phyloP scores from a whole-genome alignment of 2,329 filamentous ascomycete genomes.

The Acephala macrosclerotiorum region DNA sequence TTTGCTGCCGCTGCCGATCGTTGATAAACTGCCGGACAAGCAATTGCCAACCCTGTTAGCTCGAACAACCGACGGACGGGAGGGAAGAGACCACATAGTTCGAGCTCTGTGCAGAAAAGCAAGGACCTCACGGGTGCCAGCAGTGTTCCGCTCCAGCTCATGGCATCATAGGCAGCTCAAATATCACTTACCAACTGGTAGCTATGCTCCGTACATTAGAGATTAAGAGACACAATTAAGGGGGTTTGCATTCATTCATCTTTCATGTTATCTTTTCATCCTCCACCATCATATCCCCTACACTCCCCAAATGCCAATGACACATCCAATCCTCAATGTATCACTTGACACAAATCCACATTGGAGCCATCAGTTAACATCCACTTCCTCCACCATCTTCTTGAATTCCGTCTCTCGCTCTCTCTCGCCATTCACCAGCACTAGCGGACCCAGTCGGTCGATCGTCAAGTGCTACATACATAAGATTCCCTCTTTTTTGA shows the following conservation, averaged over 20 bases:
- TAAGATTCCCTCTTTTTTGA: constrained; percentile 13
- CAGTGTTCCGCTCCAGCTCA: background rate
- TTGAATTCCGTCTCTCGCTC: constrained; percentile 12
- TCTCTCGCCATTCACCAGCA: constrained; percentile 20
- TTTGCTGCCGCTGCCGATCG: too few species aligned
- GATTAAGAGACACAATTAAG: too few species aligned
- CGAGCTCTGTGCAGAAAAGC: too few species aligned
- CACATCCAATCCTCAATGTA: constrained; percentile 12
- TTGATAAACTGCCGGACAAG: too few species aligned
- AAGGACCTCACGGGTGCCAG: too few species aligned
- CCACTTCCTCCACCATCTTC: constrained; percentile 22
- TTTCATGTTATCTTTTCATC: constrained; percentile 24
- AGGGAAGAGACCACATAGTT: too few species aligned
- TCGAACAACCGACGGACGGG: too few species aligned
- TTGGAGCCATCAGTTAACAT: constrained; percentile 9
- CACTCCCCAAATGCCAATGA: constrained; percentile 28
- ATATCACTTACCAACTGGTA: too few species aligned
- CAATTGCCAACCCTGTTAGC: too few species aligned
- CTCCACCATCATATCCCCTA: constrained; percentile 23
- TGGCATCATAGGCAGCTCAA: background rate
- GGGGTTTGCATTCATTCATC: constrained; percentile 35
- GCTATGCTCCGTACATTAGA: too few species aligned
- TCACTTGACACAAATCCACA: constrained; percentile 30
- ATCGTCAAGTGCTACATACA: constrained; percentile 23
- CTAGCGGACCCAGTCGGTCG: constrained; percentile 29